phyloP scores from a whole-genome alignment of 345 rosid species.

The Hibiscus tridactylites region DNA sequence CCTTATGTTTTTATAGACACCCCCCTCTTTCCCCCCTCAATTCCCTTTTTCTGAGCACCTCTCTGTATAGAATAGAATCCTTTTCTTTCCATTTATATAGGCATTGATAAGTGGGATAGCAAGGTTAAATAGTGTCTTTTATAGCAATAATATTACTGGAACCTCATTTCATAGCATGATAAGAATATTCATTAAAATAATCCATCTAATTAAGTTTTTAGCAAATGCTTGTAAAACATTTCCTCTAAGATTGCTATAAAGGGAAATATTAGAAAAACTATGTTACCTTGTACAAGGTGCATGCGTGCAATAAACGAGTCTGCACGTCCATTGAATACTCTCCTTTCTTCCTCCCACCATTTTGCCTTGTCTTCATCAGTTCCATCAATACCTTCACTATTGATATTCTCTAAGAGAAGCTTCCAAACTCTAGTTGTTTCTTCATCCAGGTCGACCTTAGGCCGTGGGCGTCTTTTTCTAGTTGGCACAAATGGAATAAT shows the following conservation, averaged over 20 bases:
- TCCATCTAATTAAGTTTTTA: not conserved
- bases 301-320: slow-evolving; percentile 86
- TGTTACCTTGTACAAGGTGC: slow-evolving; percentile 95
- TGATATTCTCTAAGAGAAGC: slow-evolving; percentile 60
- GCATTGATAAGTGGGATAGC: not conserved
- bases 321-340: slow-evolving; percentile 65
- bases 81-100: not conserved
- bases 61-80: not conserved
- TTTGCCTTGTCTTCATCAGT: slow-evolving; percentile 51
- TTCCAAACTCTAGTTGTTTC: slow-evolving; percentile 85
- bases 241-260: not conserved
- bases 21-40: not conserved
- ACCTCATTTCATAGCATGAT: not conserved
- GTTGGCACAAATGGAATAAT: slow-evolving; percentile 44
- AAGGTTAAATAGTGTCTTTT: not conserved
- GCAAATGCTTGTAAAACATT: not conserved
- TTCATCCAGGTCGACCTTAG: slow-evolving; percentile 76
- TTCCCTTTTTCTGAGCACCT: not conserved
- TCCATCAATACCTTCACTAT: slow-evolving; percentile 67
- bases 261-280: slow-evolving; percentile 2
- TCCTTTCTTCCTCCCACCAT: slow-evolving; percentile 87
- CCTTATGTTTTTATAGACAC: not conserved
- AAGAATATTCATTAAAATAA: not conserved
- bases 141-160: not conserved
- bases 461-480: slow-evolving; percentile 49